phyloP scores from a whole-genome alignment of 2,329 filamentous ascomycete genomes.

The Pyrenochaeta sp. region DNA sequence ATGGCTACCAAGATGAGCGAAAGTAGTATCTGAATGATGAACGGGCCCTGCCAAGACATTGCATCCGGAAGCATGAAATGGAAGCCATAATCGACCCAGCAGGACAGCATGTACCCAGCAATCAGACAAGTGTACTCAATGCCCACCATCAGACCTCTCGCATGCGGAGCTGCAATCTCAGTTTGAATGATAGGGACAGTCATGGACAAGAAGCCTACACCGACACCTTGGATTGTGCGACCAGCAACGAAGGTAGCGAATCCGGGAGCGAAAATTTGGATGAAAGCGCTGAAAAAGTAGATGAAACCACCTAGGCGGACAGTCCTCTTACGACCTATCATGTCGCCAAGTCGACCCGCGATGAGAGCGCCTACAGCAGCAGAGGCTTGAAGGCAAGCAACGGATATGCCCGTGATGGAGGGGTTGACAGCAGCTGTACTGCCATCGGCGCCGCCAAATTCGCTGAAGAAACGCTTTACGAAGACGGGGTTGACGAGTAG shows the following conservation, averaged over 20 bases:
- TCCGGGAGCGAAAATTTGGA: conserved; percentile 49
- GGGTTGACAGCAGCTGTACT: conserved; percentile 42
- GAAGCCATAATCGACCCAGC: conserved; percentile 52
- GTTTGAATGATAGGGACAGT: conserved; percentile 50
- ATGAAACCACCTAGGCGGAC: conserved; percentile 49
- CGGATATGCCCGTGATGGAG: conserved; percentile 51
- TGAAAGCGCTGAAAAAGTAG: conserved; percentile 50
- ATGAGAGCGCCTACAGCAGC: conserved; percentile 48
- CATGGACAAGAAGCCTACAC: conserved; percentile 49
- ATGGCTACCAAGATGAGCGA: conserved; percentile 46
- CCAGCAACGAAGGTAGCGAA: conserved; percentile 47
- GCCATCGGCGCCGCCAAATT: conserved; percentile 51
- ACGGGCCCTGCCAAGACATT: conserved; percentile 46
- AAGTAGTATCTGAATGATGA: conserved; percentile 45
- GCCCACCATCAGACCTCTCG: conserved; percentile 51
- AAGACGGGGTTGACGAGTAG: conserved; percentile 53
- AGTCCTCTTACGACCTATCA: conserved; percentile 49
- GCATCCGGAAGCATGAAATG: conserved; percentile 46
- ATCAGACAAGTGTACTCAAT: conserved; percentile 52
- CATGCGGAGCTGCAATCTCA: conserved; percentile 49
- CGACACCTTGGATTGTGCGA: conserved; percentile 47
- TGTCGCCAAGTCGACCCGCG: conserved; percentile 48
- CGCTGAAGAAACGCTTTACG: conserved; percentile 51
- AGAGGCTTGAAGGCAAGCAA: conserved; percentile 49
- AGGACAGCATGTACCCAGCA: conserved; percentile 52